phyloP scores from a whole-genome alignment of 2,329 filamentous ascomycete genomes.

The Cordyceps javanica region DNA sequence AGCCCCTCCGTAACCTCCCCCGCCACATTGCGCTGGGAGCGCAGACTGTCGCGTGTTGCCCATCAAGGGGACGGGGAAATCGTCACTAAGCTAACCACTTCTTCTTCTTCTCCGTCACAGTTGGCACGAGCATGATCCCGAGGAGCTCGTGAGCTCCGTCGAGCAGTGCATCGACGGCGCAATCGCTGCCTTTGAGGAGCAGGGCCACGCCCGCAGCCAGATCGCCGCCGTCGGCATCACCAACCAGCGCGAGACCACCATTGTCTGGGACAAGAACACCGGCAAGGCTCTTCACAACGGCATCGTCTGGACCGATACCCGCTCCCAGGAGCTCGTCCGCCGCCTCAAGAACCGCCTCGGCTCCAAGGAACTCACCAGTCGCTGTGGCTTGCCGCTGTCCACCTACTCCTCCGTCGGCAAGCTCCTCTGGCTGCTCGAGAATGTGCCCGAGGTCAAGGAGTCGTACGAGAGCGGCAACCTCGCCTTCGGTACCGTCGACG shows the following conservation, averaged over 20 bases:
- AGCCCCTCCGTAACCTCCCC: slow-evolving; percentile 4
- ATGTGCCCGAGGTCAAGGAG: slow-evolving; percentile 58
- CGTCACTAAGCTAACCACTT: no score
- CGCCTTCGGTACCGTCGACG: slow-evolving; percentile 74
- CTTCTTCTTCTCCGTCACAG: slow-evolving; percentile 33
- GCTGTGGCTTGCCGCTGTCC: slow-evolving; percentile 72
- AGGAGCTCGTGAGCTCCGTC: slow-evolving; percentile 66
- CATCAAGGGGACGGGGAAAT: no score
- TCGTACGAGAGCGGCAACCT: slow-evolving; percentile 67
- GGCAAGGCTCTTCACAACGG: slow-evolving; percentile 74
- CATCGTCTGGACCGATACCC: slow-evolving; percentile 82
- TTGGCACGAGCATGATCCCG: slow-evolving; percentile 81
- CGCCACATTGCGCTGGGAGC: background rate
- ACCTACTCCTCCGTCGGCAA: slow-evolving; percentile 79
- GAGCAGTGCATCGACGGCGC: slow-evolving; percentile 71
- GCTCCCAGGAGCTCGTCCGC: slow-evolving; percentile 64
- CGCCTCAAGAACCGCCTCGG: slow-evolving; percentile 63
- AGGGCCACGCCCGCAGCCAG: slow-evolving; percentile 60
- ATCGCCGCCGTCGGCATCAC: slow-evolving; percentile 75
- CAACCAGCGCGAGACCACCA: slow-evolving; percentile 76
- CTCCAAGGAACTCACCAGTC: slow-evolving; percentile 57
- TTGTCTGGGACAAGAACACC: slow-evolving; percentile 73
- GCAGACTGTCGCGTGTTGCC: background rate
- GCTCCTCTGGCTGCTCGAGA: slow-evolving; percentile 68
- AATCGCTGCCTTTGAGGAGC: slow-evolving; percentile 59